Percentiles rank a stretch among this genome's conserved stretches.
Evolutionary conservation across 495 filamentous ascomycete species (phyloP).

Genomic region (Jackrogersella multiformis): DNA sequence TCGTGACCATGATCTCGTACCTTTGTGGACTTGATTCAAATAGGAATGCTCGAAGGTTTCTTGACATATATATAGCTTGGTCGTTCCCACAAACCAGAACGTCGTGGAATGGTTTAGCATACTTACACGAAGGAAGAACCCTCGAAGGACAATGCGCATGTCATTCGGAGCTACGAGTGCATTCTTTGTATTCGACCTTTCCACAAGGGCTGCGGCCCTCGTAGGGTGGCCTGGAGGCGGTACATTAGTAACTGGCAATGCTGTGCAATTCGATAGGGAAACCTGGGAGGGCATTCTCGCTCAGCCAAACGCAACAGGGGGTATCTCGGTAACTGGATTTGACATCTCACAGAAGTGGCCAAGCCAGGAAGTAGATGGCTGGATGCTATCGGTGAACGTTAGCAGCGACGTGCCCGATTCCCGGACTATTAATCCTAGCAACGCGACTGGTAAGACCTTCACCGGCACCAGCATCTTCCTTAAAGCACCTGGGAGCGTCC

Average conservation of each 20-base stretch:
- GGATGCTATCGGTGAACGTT: slow-evolving; percentile 37
- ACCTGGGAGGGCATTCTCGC: slow-evolving; percentile 40
- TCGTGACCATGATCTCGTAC: slow-evolving; percentile 9
- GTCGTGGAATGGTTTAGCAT: not conserved
- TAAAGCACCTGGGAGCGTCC: slow-evolving; percentile 29
- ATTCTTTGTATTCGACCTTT: slow-evolving; percentile 4
- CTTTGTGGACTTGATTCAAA: not conserved
- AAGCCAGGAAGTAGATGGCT: slow-evolving; percentile 35
- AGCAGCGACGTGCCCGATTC: slow-evolving; percentile 40
- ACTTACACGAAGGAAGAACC: not conserved
- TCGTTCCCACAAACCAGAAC: not conserved
- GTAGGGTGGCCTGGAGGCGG: slow-evolving; percentile 38
- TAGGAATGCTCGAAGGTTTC: not conserved
- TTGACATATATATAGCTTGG: not conserved
- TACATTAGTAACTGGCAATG: slow-evolving; percentile 32
- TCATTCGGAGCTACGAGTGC: not conserved
- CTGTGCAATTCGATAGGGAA: slow-evolving; percentile 33
- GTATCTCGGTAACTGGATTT: slow-evolving; percentile 25
- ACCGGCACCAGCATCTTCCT: slow-evolving; percentile 44
- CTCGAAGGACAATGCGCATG: slow-evolving; percentile 7
- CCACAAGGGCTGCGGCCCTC: slow-evolving; percentile 13
- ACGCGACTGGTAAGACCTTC: slow-evolving; percentile 34
- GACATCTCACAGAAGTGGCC: slow-evolving; percentile 38
- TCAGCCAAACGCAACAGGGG: slow-evolving; percentile 36
- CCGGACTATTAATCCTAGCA: slow-evolving; percentile 28